phyloP scores from a whole-genome alignment of 1,139 yeast species.

The Suhomyces ambrosiae region DNA sequence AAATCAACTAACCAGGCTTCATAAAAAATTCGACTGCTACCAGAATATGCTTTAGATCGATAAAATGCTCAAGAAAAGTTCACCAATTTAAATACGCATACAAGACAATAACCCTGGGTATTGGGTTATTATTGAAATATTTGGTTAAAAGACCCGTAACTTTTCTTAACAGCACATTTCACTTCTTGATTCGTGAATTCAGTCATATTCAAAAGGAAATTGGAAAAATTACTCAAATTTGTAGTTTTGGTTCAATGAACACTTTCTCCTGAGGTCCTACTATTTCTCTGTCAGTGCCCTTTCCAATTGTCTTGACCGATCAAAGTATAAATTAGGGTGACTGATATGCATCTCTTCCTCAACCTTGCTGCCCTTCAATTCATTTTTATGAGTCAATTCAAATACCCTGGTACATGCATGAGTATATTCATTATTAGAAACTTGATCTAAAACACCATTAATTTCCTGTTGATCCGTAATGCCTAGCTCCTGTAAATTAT shows the following conservation, averaged over 20 bases:
- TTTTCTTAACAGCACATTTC: too few species aligned
- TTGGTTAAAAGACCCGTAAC: too few species aligned
- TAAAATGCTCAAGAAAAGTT: too few species aligned
- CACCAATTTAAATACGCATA: too few species aligned
- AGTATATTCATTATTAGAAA: constrained; percentile 68
- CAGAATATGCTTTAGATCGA: too few species aligned
- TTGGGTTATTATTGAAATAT: too few species aligned
- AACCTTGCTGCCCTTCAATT: constrained; percentile 31
- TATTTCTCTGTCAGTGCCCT: constrained; percentile 13
- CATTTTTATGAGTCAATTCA: constrained; percentile 68
- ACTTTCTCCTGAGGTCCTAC: background rate
- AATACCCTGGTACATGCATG: constrained; percentile 89
- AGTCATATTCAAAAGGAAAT: too few species aligned
- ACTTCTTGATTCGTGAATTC: too few species aligned
- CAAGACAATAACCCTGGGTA: too few species aligned
- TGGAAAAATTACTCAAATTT: too few species aligned
- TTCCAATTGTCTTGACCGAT: constrained; percentile 60
- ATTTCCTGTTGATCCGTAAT: constrained; percentile 64
- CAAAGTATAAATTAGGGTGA: constrained; percentile 89
- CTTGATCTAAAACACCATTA: constrained; percentile 64
- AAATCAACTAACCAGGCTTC: too few species aligned
- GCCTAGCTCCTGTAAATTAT: constrained; percentile 66
- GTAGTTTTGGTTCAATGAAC: background rate
- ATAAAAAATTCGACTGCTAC: too few species aligned
- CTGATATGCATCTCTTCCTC: constrained; percentile 59